These are phyloP conservation scores for Tetrahymena malaccensis DNA, from an alignment of 73 alveolate species.

Conservation along the genomic window DNA sequence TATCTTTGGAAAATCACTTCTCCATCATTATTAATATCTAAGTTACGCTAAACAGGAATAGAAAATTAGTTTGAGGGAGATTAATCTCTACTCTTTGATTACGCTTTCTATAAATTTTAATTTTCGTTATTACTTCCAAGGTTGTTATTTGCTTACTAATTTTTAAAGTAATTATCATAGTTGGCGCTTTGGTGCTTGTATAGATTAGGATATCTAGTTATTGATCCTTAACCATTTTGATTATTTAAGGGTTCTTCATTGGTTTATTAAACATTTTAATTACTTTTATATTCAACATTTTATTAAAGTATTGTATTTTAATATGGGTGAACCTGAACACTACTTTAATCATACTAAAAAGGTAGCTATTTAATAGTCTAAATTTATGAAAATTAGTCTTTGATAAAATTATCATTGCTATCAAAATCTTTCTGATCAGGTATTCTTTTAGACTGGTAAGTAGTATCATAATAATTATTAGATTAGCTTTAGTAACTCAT, in stretches of 20 bases:
- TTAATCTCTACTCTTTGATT: background rate
- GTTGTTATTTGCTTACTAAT: background rate
- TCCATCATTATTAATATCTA: background rate
- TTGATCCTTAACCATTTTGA: background rate
- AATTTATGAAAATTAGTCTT: background rate
- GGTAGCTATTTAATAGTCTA: background rate
- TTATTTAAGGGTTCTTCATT: background rate
- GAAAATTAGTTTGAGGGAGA: background rate
- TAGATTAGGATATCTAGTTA: background rate
- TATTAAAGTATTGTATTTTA: background rate
- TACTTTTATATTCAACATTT: background rate
- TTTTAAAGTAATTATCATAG: background rate
- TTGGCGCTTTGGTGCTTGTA: background rate
- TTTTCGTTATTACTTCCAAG: background rate
- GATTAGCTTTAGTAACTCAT: background rate
- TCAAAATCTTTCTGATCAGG: background rate
- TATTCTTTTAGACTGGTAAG: too few relatives aligned
- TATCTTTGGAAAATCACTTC: background rate
- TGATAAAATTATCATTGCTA: background rate
- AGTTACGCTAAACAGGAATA: background rate
- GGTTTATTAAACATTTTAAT: too few relatives aligned
- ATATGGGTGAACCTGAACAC: background rate
- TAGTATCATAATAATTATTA: background rate
- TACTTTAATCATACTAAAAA: too few relatives aligned
- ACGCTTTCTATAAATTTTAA: background rate